Percentiles rank a stretch among this genome's conserved stretches.
Conservation (phyloP, 1,139 yeast species). For the Arxiozyma slooffiae region DNA sequence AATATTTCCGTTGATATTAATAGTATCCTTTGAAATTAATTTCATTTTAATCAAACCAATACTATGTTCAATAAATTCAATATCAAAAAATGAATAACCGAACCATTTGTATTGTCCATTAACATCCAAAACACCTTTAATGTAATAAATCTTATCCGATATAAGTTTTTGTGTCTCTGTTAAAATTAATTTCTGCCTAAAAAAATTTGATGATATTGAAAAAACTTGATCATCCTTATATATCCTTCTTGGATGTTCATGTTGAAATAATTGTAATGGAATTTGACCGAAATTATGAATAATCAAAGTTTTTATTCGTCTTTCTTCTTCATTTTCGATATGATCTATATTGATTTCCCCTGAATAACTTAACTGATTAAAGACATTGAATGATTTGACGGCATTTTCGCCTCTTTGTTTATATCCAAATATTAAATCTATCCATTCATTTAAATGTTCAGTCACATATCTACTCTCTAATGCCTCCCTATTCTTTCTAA, state of each 20-base stretch:
- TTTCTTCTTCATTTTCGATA: constrained; percentile 61
- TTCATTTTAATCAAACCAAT: not conserved
- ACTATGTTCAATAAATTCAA: not conserved
- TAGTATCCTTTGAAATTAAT: constrained; percentile 14
- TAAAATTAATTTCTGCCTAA: not conserved
- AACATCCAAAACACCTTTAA: not conserved
- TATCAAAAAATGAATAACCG: constrained; percentile 1
- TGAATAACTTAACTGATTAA: constrained; percentile 70
- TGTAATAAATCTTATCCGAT: not conserved
- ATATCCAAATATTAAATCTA: constrained; percentile 69
- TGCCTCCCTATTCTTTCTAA: constrained; percentile 68
- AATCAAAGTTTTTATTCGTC: constrained; percentile 67
- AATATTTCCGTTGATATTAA: constrained; percentile 20
- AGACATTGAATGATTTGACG: constrained; percentile 55
- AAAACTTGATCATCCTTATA: not conserved
- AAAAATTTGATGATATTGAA: not conserved
- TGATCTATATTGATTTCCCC: constrained; percentile 72
- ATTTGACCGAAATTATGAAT: constrained; percentile 89
- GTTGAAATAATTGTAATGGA: constrained; percentile 57
- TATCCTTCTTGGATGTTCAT: constrained; percentile 44
- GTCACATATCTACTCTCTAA: constrained; percentile 74
- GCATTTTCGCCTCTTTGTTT: constrained; percentile 70
- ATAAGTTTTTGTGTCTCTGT: not conserved
- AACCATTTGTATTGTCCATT: not conserved
- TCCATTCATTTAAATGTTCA: constrained; percentile 66